These are phyloP conservation scores for Exophiala sp. DNA, from an alignment of 2,329 filamentous ascomycete genomes.

Conservation along the genomic window DNA sequence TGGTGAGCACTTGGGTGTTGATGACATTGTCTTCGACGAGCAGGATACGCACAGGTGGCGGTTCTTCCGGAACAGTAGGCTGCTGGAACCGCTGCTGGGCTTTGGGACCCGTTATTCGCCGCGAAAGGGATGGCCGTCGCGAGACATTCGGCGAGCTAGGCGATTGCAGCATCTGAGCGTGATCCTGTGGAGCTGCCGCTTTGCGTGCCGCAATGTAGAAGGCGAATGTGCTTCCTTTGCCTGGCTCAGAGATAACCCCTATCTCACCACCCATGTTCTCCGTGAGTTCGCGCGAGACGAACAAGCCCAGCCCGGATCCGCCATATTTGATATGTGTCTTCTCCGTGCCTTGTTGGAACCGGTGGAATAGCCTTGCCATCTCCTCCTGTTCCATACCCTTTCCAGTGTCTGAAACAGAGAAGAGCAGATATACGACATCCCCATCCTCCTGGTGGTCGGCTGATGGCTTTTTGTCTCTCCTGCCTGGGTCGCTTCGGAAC, in stretches of 20 bases:
- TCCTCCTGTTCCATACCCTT: conserved; percentile 65
- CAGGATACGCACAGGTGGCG: conserved; percentile 28
- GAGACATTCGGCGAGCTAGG: not conserved
- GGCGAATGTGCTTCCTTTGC: conserved; percentile 51
- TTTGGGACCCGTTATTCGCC: not conserved
- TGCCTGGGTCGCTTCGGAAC: conserved; percentile 17
- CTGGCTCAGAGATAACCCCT: conserved; percentile 55
- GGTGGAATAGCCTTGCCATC: conserved; percentile 66
- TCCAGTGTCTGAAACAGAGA: conserved; percentile 71
- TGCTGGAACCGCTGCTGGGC: not conserved
- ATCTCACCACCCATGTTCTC: conserved; percentile 75
- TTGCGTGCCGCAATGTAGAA: conserved; percentile 48
- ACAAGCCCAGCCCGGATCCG: conserved; percentile 69
- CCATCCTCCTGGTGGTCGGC: conserved; percentile 52
- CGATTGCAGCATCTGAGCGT: not conserved
- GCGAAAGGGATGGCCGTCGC: not conserved
- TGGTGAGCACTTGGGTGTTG: conserved; percentile 36
- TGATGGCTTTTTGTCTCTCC: conserved; percentile 31
- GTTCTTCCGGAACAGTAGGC: not conserved
- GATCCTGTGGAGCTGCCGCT: not conserved
- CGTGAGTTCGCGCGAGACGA: conserved; percentile 69
- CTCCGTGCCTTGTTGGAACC: conserved; percentile 70
- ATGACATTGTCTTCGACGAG: conserved; percentile 43
- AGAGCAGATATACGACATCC: conserved; percentile 58
- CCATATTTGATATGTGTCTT: conserved; percentile 73